phyloP scores from a whole-genome alignment of 2,329 filamentous ascomycete species.

The Sporothrix protearum region DNA sequence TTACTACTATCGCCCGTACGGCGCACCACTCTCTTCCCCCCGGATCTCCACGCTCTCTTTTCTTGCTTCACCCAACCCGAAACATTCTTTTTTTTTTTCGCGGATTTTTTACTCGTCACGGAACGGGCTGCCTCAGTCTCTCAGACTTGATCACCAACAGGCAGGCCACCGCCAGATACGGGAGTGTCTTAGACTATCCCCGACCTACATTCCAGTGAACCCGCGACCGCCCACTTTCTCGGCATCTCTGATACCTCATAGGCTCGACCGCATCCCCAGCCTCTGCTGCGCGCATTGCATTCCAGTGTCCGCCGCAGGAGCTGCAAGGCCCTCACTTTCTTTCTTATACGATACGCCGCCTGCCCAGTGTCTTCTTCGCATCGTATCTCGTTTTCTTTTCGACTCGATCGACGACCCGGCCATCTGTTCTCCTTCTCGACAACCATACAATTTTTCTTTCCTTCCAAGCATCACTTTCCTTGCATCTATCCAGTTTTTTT shows the following conservation, averaged over 20 bases:
- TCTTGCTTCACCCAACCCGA: neutral
- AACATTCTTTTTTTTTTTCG: slow-evolving; percentile 3
- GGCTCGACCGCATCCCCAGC: slow-evolving; percentile 3
- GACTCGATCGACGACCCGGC: slow-evolving; percentile 1
- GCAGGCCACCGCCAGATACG: slow-evolving; percentile 14
- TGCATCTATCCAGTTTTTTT: slow-evolving; percentile 15
- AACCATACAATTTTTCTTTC: neutral
- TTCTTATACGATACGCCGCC: neutral
- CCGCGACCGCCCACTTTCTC: neutral
- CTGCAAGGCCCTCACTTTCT: neutral
- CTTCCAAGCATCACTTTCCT: neutral
- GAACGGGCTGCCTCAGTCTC: neutral
- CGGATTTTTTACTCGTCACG: neutral
- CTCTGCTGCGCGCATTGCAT: slow-evolving; percentile 17
- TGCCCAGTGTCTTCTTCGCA: neutral
- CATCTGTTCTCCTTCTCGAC: neutral
- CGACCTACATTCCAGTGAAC: slow-evolving; percentile 11
- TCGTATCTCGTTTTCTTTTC: neutral
- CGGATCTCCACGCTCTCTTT: neutral
- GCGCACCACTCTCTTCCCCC: neutral
- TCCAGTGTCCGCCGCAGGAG: slow-evolving; percentile 16
- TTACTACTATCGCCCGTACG: neutral
- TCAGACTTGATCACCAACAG: neutral
- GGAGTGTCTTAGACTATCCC: neutral
- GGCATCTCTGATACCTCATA: neutral